Base-by-base conservation (phyloP, 2,329 filamentous ascomycete species). In the Emergomyces orientalis region DNA sequence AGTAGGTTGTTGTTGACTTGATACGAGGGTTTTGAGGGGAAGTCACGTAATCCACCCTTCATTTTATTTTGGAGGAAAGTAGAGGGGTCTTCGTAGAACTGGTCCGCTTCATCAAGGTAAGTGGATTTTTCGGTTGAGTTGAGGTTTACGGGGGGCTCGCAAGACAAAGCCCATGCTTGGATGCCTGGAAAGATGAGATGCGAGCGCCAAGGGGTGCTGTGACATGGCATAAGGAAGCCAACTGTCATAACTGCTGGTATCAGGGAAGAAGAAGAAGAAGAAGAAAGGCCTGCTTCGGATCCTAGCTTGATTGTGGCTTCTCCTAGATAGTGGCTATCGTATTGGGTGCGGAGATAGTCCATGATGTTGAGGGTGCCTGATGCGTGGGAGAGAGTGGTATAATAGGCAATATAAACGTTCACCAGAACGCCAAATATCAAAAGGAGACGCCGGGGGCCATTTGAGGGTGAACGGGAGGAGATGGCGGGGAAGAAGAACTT, bases 161-260 rank as follows among this genome's bases (percentile, higher is more conserved):
- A 99, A 6, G 89, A 88, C 19, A 97, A 79, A 0, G 92, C 93
- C 80, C 92, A 92, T 3, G 91, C 91, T 63, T 84, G 78, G 61
- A 97, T 85, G 37, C 80, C 78, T 0, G 90, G 84, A 71, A 94
- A 84, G 65, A 95, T 81, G 47, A 97, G 82, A 71, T 95, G 89
- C 19, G 88, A 91, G 70, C 92, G 88, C 93, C 94, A 97, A 2
- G 94, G 93, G 0, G 93, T 97, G 67, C 89, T 90, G 79, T 99
- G 94, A 77, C 94, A 99, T 11, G 94, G 94, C 83, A 92, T 96
- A 30, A 99, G 82, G 77, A 97, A 97, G 25, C 88, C 88, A 41
- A 87, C 79, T 2, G 82, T 82, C 34, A 82, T 81, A 25, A 72
- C 71, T 2, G 71, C 70, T 67, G 30, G 69, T 64, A 51, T 72